Evolutionary conservation across 768 basidiomycete genomes (phyloP).

Genomic region (Leucogyrophana mollusca): DNA sequence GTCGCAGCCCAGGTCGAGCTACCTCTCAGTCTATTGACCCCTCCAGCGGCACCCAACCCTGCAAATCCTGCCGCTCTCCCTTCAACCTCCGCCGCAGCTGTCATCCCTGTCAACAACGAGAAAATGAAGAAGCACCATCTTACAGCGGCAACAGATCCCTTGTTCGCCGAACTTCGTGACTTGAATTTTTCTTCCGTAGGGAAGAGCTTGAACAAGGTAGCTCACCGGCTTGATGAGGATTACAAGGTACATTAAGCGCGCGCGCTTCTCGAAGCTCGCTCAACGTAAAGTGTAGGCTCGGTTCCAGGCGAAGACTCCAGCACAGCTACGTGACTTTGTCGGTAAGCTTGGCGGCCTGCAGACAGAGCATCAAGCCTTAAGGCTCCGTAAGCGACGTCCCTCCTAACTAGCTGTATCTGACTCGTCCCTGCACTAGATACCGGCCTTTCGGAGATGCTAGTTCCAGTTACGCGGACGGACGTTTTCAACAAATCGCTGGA

Average conservation of each 20-base stretch:
- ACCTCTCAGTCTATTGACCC: constrained; percentile 66
- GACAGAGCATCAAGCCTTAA: constrained; percentile 84
- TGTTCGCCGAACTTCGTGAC: constrained; percentile 84
- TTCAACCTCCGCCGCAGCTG: constrained; percentile 38
- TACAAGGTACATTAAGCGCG: constrained; percentile 63
- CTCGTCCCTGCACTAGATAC: constrained; percentile 60
- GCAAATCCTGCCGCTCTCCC: constrained; percentile 40
- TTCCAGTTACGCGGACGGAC: constrained; percentile 81
- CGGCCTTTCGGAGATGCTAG: constrained; percentile 87
- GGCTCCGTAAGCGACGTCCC: constrained; percentile 69
- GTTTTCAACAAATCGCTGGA: constrained; percentile 90
- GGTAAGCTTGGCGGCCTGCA: constrained; percentile 92
- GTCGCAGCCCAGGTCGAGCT: constrained; percentile 67
- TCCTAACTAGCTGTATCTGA: neutral
- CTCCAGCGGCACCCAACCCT: constrained; percentile 46
- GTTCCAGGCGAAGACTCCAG: constrained; percentile 85
- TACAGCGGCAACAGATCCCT: constrained; percentile 71
- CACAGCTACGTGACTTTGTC: constrained; percentile 92
- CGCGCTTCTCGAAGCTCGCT: constrained; percentile 1
- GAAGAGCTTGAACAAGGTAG: constrained; percentile 73
- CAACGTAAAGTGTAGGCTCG: constrained; percentile 51
- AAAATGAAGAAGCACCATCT: constrained; percentile 90
- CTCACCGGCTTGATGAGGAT: constrained; percentile 84
- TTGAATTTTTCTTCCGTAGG: constrained; percentile 92
- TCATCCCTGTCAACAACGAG: constrained; percentile 62